These are phyloP conservation scores for Cyberlindnera sargentensis DNA, from an alignment of 805 yeast genomes.

Conservation along the genomic window DNA sequence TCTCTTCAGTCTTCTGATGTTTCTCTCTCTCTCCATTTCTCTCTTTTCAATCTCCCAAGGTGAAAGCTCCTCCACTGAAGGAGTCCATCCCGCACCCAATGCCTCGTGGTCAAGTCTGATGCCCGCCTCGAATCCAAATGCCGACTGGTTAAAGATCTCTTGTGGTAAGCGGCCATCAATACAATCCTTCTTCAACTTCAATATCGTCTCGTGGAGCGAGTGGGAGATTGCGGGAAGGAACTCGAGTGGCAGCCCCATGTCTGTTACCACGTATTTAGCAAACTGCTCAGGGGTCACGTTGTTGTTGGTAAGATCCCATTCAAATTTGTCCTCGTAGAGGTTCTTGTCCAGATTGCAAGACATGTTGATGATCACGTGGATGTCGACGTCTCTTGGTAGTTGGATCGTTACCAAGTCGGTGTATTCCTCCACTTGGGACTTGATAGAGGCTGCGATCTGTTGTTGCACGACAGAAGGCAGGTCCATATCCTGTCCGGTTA, in stretches of 20 bases:
- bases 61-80: slow-evolving; percentile 76
- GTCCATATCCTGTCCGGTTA: slow-evolving; percentile 79
- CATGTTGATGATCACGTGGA: slow-evolving; percentile 74
- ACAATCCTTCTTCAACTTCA: slow-evolving; percentile 74
- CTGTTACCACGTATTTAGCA: slow-evolving; percentile 75
- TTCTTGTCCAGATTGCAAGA: slow-evolving; percentile 78
- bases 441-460: slow-evolving; percentile 62
- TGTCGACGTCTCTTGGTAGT: slow-evolving; percentile 56
- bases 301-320: slow-evolving; percentile 72
- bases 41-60: slow-evolving; percentile 93
- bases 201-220: slow-evolving; percentile 72
- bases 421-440: slow-evolving; percentile 75
- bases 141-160: slow-evolving; percentile 50
- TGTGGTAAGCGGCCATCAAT: slow-evolving; percentile 57
- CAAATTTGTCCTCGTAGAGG: slow-evolving; percentile 85
- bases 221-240: slow-evolving; percentile 87
- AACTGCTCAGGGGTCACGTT: slow-evolving; percentile 62
- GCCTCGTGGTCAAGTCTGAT: slow-evolving; percentile 67
- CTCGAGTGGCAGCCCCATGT: slow-evolving; percentile 77
- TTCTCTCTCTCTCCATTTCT: slow-evolving; percentile 91
- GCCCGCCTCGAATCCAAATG: slow-evolving; percentile 57
- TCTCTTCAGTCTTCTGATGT: slow-evolving; percentile 84
- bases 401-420: slow-evolving; percentile 55
- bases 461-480: slow-evolving; percentile 58
- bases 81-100: slow-evolving; percentile 80